These are phyloP conservation scores for Exutisphaerella laricina DNA, from an alignment of 2,329 filamentous ascomycete species.

Conservation along the genomic window DNA sequence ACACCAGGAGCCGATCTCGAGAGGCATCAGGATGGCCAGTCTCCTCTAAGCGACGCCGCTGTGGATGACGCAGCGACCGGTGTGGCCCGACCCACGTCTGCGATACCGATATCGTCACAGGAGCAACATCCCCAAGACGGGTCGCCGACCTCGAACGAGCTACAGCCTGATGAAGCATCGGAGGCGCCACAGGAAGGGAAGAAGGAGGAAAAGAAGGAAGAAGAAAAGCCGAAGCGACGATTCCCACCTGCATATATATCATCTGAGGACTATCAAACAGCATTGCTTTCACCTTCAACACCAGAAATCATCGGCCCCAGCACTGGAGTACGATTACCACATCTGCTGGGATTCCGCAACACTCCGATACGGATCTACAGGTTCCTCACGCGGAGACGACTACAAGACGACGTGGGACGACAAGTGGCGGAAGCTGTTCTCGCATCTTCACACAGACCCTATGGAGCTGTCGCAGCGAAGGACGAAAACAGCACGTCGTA, in stretches of 20 bases:
- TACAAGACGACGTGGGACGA: constrained; percentile 84
- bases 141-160: not conserved
- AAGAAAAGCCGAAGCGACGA: constrained; percentile 44
- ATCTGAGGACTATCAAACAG: constrained; percentile 63
- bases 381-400: constrained; percentile 74
- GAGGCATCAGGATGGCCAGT: constrained; percentile 18
- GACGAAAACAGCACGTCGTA: constrained; percentile 24
- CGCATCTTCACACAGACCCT: constrained; percentile 48
- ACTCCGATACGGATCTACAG: constrained; percentile 81
- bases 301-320: constrained; percentile 70
- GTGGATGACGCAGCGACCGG: constrained; percentile 21
- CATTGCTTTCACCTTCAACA: constrained; percentile 58
- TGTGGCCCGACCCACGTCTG: constrained; percentile 6
- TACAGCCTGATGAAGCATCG: constrained; percentile 6
- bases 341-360: constrained; percentile 87
- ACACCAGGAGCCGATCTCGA: not conserved
- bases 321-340: constrained; percentile 69
- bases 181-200: constrained; percentile 24
- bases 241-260: constrained; percentile 70
- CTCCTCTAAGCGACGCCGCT: constrained; percentile 27
- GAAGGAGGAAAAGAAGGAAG: constrained; percentile 32
- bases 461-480: constrained; percentile 26
- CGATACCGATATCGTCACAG: constrained; percentile 4
- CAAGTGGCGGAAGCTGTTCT: constrained; percentile 83
- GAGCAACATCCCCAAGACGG: constrained; percentile 9